A percentile compares a stretch with the other conserved stretches of the same genome.
Conservation (phyloP, 169 alveolate species). For the Eimeria sp. region DNA sequence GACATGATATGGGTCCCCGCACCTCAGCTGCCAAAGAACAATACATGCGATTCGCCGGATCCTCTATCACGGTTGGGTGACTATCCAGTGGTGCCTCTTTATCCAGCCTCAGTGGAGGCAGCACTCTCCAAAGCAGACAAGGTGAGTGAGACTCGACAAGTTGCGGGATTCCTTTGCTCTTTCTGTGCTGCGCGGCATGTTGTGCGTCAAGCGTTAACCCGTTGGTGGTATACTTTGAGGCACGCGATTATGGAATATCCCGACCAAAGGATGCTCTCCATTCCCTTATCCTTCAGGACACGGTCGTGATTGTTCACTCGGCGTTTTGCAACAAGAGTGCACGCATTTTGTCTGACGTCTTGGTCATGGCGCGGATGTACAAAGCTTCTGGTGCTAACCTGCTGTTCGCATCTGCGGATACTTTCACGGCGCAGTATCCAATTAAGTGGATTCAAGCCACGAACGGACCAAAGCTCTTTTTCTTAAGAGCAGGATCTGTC, state of each 20-base stretch:
- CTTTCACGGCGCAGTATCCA: constrained; percentile 14
- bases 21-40: constrained; percentile 44
- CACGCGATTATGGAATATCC: not conserved
- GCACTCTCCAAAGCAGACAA: constrained; percentile 11
- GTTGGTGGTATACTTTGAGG: not conserved
- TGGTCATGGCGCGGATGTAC: constrained; percentile 68
- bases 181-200: not conserved
- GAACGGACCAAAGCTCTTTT: constrained; percentile 54
- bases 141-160: constrained; percentile 39
- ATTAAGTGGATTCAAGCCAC: constrained; percentile 35
- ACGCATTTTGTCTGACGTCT: constrained; percentile 32
- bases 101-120: constrained; percentile 44
- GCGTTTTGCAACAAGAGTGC: constrained; percentile 77
- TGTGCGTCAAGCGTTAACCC: not conserved
- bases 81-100: constrained; percentile 63
- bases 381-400: constrained; percentile 63
- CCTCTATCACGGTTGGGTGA: constrained; percentile 17
- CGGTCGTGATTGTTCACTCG: constrained; percentile 62
- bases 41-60: constrained; percentile 56
- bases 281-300: constrained; percentile 39
- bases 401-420: constrained; percentile 73
- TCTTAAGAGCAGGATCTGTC: constrained; percentile 27
- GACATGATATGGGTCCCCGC: constrained; percentile 77
- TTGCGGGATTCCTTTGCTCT: not conserved
- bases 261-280: not conserved